Base-by-base conservation (phyloP, 164 flowering plant genomes). In the Chloranthus sessilifolius region DNA sequence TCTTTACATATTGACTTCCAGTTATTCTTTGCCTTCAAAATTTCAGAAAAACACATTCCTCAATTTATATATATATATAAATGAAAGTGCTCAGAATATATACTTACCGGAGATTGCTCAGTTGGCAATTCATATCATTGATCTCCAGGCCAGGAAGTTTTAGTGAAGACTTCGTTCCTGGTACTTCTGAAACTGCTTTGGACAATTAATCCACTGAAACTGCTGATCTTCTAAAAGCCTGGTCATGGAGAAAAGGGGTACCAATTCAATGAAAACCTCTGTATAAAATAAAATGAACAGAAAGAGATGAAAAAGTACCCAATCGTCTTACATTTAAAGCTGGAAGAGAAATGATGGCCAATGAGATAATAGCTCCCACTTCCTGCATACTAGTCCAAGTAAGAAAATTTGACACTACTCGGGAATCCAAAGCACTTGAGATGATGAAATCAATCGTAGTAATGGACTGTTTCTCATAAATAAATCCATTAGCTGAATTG, bases 121-220 rank as follows among this genome's bases (percentile, higher is more conserved):
- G 62, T 35, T 52, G 66, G 30, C 41, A 54, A 25, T 59, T 66
- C 50, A 66, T 56, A 47, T 66, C 70, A 47, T 52, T 66, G 21
- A 66, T 66, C 62, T 66, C 70, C 58, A 61, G 10, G 25, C 66
- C 47, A 52, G 70, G 57, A 44, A 66, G 66, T 47, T 66, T 61
- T 9, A 66, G 62, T 9, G 70, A 66, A 37, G 47, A 61, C 42
- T 61, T 52, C 24, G 70, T 61, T 43, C 66, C 70, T 3, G 66
- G 70, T 37, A 66, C 59, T 52, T 66, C 66, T n/a, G 52, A 56
- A 23, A 46, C 63, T 14, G 61, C 70, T 43, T 66, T 57, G n/a
- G 59, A 60, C 22, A 66, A 47, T 40, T 57, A 47, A 45, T 52
- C 58, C 65, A 52, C 35, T 7, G 70, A 60, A 30, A 52, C 52